Conservation (phyloP, 2,329 filamentous ascomycete species). For the Xylariaceae sp. region DNA sequence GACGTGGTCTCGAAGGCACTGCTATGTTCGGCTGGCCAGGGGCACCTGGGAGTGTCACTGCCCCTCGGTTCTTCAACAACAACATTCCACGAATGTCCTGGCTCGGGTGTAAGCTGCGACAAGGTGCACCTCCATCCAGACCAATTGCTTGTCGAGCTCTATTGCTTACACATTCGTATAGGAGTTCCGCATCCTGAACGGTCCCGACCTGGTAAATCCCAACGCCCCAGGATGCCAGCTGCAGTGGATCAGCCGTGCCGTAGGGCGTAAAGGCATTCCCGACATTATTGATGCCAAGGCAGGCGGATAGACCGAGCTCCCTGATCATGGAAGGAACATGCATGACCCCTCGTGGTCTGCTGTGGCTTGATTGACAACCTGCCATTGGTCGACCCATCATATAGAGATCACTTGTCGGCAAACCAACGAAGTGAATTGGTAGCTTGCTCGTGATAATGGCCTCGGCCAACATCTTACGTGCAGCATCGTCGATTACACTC, state of each 20-base stretch:
- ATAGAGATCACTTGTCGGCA: constrained; percentile 66
- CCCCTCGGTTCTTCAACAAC: constrained; percentile 25
- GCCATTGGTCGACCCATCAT: constrained; percentile 55
- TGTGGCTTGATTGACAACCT: constrained; percentile 18
- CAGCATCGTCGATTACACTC: constrained; percentile 46
- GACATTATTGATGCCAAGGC: constrained; percentile 65
- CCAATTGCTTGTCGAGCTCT: constrained; percentile 35
- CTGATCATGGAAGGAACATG: constrained; percentile 56
- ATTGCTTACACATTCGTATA: constrained; percentile 43
- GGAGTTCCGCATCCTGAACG: constrained; percentile 48
- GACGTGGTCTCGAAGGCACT: constrained; percentile 28
- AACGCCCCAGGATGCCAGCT: constrained; percentile 56
- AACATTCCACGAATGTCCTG: constrained; percentile 26
- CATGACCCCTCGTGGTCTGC: constrained; percentile 53
- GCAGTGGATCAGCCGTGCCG: constrained; percentile 60
- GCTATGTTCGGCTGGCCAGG: constrained; percentile 12
- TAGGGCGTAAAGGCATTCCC: constrained; percentile 71
- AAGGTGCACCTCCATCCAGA: constrained; percentile 12
- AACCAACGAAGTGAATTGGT: constrained; percentile 60
- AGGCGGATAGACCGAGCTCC: constrained; percentile 51
- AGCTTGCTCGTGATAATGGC: constrained; percentile 44
- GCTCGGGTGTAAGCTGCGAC: constrained; percentile 18
- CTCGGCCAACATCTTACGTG: constrained; percentile 46
- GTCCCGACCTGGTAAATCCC: constrained; percentile 65
- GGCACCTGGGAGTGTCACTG: constrained; percentile 22